These are phyloP conservation scores for Rhodotorula sp. DNA, from an alignment of 1,284 basidiomycete species.

Conservation along the genomic window DNA sequence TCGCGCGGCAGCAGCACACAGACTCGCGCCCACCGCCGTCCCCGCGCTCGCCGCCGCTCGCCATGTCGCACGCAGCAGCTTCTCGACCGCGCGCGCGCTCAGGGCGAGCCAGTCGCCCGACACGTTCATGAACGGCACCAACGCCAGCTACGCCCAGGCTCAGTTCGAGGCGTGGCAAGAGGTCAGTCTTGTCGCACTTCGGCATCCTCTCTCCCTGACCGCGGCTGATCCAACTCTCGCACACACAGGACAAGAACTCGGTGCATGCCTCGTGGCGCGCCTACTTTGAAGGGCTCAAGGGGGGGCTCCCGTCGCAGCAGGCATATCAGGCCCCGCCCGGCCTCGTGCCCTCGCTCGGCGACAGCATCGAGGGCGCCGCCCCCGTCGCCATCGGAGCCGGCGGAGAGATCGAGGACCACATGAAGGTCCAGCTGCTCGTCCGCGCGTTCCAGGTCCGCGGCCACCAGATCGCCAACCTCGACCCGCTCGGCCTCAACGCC, in stretches of 20 bases:
- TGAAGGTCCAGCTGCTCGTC: conserved; percentile 95
- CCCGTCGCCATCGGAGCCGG: conserved; percentile 63
- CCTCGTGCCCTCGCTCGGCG: conserved; percentile 52
- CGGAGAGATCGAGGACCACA: conserved; percentile 80
- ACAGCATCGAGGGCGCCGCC: conserved; percentile 53
- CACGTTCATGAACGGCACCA: conserved; percentile 17
- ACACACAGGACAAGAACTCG: conserved; percentile 64
- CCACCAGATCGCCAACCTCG: conserved; percentile 92
- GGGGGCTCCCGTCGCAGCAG: conserved; percentile 75
- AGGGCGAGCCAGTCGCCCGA: conserved; percentile 2
- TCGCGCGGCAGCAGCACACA: too few relatives aligned
- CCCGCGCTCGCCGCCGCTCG: background rate
- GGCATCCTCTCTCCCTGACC: background rate
- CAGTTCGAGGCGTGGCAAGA: conserved; percentile 7
- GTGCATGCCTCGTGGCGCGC: conserved; percentile 94
- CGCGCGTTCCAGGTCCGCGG: conserved; percentile 99
- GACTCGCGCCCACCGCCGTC: background rate
- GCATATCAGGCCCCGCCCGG: conserved; percentile 74
- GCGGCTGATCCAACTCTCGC: background rate
- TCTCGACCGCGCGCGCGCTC: conserved; percentile 1
- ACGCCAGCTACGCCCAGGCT: conserved; percentile 10
- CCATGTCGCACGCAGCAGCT: background rate
- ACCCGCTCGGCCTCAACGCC: conserved; percentile 89
- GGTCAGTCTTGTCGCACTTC: background rate
- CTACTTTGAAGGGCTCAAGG: conserved; percentile 92